These are phyloP conservation scores for Auxenochlorella protothecoides DNA, from an alignment of 139 green algal species.

Conservation along the genomic window DNA sequence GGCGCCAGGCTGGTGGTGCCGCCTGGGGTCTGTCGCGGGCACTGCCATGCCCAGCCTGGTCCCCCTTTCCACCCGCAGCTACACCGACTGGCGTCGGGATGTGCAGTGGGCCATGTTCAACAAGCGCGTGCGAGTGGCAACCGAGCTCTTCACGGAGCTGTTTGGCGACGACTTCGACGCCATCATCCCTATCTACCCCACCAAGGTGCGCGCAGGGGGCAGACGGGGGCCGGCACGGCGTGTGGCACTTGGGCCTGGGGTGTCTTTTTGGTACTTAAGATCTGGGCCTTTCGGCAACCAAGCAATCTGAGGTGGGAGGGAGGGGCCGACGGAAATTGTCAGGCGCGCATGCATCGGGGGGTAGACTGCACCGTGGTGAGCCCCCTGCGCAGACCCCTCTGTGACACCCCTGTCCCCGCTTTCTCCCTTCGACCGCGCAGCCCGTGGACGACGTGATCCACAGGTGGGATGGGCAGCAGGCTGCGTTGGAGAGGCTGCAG, in stretches of 20 bases:
- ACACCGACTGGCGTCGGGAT: constrained; percentile 22
- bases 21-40: too few relatives aligned
- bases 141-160: constrained; percentile 24
- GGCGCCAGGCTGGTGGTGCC: too few relatives aligned
- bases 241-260: too few relatives aligned
- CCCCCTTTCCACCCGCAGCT: background rate
- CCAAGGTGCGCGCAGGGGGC: background rate
- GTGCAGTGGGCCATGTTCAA: constrained; percentile 31
- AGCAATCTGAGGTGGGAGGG: too few relatives aligned
- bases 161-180: constrained; percentile 29
- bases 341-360: too few relatives aligned
- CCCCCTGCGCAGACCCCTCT: too few relatives aligned
- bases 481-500: constrained; percentile 17
- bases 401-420: background rate
- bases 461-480: constrained; percentile 18
- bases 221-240: too few relatives aligned
- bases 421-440: background rate
- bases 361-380: too few relatives aligned
- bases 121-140: constrained; percentile 21
- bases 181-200: constrained; percentile 32
- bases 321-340: too few relatives aligned
- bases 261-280: too few relatives aligned
- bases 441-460: constrained; percentile 15
- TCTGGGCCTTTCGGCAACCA: too few relatives aligned
- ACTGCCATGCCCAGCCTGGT: too few relatives aligned